Percentiles rank a stretch among this genome's conserved stretches.
Evolutionary conservation across 495 filamentous ascomycete genomes (phyloP).

Genomic region (Beverwykella pulmonaria): DNA sequence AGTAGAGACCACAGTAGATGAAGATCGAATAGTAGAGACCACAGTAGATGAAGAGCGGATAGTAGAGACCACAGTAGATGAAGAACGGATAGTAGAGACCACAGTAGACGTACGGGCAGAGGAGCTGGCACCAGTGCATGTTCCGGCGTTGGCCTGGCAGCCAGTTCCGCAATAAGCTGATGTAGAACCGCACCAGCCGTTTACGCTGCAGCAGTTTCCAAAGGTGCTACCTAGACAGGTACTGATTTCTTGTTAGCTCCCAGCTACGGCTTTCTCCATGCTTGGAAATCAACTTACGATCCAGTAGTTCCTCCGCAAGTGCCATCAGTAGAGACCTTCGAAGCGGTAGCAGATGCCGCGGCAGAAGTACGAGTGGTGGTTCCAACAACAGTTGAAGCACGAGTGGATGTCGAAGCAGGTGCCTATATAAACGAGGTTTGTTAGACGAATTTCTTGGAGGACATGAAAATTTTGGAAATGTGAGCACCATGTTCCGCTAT

Average conservation of each 20-base stretch:
- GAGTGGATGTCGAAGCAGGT: background rate
- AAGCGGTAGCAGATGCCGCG: conserved; percentile 19
- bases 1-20: background rate
- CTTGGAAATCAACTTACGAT: conserved; percentile 7
- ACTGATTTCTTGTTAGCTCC: background rate
- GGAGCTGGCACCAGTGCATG: conserved; percentile 9
- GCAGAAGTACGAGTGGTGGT: conserved; percentile 7
- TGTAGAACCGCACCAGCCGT: conserved; percentile 37
- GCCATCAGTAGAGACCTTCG: conserved; percentile 31
- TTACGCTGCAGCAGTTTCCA: conserved; percentile 34
- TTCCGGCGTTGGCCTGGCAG: conserved; percentile 32
- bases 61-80: background rate
- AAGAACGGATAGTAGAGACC: background rate
- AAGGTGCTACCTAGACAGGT: conserved; percentile 34
- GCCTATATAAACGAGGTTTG: no score
- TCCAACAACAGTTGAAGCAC: background rate
- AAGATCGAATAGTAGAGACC: background rate
- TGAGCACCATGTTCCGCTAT: background rate
- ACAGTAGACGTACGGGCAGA: background rate
- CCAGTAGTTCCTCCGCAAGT: conserved; percentile 35
- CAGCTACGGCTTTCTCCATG: background rate
- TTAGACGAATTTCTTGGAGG: no score
- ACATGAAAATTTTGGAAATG: no score
- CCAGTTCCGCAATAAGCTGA: conserved; percentile 36
- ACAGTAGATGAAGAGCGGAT: background rate